phyloP scores from a whole-genome alignment of 352 stramenopile genomes.

The Globisporangium mamillatum region DNA sequence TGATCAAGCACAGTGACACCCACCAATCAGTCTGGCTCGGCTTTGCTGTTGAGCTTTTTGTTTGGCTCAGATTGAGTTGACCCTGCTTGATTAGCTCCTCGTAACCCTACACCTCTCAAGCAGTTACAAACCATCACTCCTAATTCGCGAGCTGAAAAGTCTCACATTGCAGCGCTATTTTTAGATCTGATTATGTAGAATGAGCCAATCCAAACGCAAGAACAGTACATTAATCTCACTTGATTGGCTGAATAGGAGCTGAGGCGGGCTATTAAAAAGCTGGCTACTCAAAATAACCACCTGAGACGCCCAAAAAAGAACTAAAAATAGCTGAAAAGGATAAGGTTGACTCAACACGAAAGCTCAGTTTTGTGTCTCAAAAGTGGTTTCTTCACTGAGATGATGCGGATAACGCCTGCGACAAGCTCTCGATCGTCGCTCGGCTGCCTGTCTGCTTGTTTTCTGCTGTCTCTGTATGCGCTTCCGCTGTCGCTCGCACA shows the following conservation, averaged over 20 bases:
- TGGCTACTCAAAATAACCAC: neutral
- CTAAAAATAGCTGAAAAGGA: neutral
- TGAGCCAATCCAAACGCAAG: neutral
- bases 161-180: neutral
- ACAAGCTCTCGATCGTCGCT: too few relatives aligned
- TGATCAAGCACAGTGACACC: conserved; percentile 4
- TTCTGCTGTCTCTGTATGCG: too few relatives aligned
- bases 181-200: neutral
- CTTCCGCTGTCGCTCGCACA: too few relatives aligned
- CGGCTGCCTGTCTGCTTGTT: too few relatives aligned
- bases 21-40: conserved; percentile 6
- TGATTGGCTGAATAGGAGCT: neutral
- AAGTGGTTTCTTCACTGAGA: too few relatives aligned
- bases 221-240: neutral
- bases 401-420: too few relatives aligned
- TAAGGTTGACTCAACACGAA: neutral
- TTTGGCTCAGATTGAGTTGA: neutral
- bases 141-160: neutral
- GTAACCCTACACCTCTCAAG: neutral
- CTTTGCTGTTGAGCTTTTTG: neutral
- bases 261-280: neutral
- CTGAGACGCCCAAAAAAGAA: neutral
- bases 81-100: neutral
- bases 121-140: conserved; percentile 4
- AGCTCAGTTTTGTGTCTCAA: too few relatives aligned